These are phyloP conservation scores for Trichoderma polysporum DNA, from an alignment of 2,329 filamentous ascomycete species.

Conservation along the genomic window DNA sequence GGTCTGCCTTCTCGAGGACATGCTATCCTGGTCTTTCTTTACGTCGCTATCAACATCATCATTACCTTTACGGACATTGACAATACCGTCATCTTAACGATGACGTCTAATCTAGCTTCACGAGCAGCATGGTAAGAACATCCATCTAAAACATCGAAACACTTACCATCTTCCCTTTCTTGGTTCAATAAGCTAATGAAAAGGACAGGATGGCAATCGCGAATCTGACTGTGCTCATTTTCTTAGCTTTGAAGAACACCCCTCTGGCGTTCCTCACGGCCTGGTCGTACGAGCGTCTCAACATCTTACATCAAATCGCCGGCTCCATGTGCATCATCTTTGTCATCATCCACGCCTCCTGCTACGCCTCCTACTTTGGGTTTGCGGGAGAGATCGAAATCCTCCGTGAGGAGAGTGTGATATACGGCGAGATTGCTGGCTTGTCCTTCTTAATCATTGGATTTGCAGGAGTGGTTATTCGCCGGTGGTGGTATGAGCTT, in stretches of 20 bases:
- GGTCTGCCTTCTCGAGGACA: slow-evolving; percentile 37
- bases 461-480: slow-evolving; percentile 43
- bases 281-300: slow-evolving; percentile 59
- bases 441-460: slow-evolving; percentile 46
- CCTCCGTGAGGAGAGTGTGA: slow-evolving; percentile 40
- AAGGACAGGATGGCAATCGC: slow-evolving; percentile 38
- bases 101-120: slow-evolving; percentile 38
- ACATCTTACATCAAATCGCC: slow-evolving; percentile 54
- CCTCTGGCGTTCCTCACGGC: slow-evolving; percentile 53
- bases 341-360: slow-evolving; percentile 46
- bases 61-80: slow-evolving; percentile 37
- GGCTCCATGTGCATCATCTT: slow-evolving; percentile 50
- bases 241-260: slow-evolving; percentile 59
- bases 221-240: slow-evolving; percentile 53
- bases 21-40: slow-evolving; percentile 30
- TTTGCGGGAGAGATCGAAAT: slow-evolving; percentile 28
- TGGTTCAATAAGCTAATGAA: neutral
- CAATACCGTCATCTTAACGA: slow-evolving; percentile 29
- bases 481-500: slow-evolving; percentile 53
- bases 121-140: slow-evolving; percentile 40
- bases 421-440: slow-evolving; percentile 50
- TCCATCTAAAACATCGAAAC: neutral
- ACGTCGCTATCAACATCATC: slow-evolving; percentile 37
- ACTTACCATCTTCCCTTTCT: neutral
- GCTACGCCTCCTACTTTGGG: slow-evolving; percentile 45